A percentile compares a stretch with the other conserved stretches of the same genome.
These are phyloP conservation scores for Aspergillus sparsus DNA, from an alignment of 495 filamentous ascomycete genomes.

Conservation along the genomic window DNA sequence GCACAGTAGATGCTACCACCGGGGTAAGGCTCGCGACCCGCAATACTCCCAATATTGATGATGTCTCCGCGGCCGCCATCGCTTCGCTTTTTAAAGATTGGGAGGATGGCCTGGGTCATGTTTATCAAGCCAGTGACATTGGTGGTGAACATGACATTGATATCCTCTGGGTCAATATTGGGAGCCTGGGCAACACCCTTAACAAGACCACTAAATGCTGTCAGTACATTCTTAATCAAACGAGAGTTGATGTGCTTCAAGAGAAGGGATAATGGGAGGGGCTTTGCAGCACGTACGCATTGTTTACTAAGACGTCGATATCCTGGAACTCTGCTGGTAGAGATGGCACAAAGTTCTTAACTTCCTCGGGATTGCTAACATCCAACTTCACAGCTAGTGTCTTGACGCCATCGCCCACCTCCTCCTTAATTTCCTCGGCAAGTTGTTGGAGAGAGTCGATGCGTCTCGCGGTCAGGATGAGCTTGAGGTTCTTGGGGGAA, in stretches of 20 bases:
- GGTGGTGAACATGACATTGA: slow-evolving; percentile 83
- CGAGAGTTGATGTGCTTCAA: no score
- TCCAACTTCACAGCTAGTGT: slow-evolving; percentile 83
- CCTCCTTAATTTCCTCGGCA: slow-evolving; percentile 72
- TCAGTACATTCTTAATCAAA: slow-evolving; percentile 15
- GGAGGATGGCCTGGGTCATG: slow-evolving; percentile 92
- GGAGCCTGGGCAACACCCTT: slow-evolving; percentile 86
- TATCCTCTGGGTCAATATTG: slow-evolving; percentile 78
- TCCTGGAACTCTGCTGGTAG: slow-evolving; percentile 83
- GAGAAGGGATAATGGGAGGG: no score
- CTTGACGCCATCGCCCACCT: slow-evolving; percentile 79
- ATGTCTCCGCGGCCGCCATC: slow-evolving; percentile 88
- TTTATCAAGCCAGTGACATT: slow-evolving; percentile 95
- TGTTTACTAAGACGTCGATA: slow-evolving; percentile 92
- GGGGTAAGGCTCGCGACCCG: slow-evolving; percentile 84
- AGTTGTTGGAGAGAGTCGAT: slow-evolving; percentile 75
- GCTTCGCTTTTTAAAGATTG: slow-evolving; percentile 76
- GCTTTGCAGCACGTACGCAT: slow-evolving; percentile 67
- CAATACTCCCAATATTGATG: slow-evolving; percentile 96
- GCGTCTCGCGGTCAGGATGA: slow-evolving; percentile 85
- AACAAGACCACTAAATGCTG: slow-evolving; percentile 67
- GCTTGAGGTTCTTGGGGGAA: slow-evolving; percentile 73
- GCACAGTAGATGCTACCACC: slow-evolving; percentile 97
- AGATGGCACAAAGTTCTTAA: slow-evolving; percentile 69
- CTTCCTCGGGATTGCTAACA: slow-evolving; percentile 76